These are phyloP conservation scores for Serendipita sp. DNA, from an alignment of 768 basidiomycete genomes.

Conservation along the genomic window DNA sequence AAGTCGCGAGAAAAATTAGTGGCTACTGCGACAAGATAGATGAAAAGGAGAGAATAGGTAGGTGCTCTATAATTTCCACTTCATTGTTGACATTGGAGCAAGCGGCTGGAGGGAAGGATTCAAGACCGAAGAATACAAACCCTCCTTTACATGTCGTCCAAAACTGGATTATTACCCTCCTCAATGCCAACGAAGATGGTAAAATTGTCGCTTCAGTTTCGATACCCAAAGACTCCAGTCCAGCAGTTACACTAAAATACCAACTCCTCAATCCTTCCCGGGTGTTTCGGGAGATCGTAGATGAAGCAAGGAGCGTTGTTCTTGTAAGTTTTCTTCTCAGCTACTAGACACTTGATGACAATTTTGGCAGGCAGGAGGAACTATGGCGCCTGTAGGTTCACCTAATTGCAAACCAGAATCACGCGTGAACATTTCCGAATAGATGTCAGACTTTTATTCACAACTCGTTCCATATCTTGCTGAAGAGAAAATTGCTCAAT, in stretches of 20 bases:
- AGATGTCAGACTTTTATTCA: slow-evolving; percentile 69
- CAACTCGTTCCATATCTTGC: slow-evolving; percentile 65
- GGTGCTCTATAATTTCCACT: neutral
- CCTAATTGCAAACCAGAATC: neutral
- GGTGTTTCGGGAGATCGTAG: slow-evolving; percentile 69
- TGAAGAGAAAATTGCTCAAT: slow-evolving; percentile 45
- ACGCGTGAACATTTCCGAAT: slow-evolving; percentile 20
- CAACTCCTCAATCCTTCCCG: slow-evolving; percentile 86
- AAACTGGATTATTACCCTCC: slow-evolving; percentile 61
- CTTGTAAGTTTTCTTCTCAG: slow-evolving; percentile 21
- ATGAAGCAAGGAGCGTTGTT: slow-evolving; percentile 67
- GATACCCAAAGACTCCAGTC: neutral
- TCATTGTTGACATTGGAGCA: neutral
- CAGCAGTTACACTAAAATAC: slow-evolving; percentile 58
- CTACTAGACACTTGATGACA: neutral
- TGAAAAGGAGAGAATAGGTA: slow-evolving; percentile 27
- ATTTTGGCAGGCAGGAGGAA: slow-evolving; percentile 61
- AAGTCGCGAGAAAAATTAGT: slow-evolving; percentile 67
- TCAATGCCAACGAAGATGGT: slow-evolving; percentile 52
- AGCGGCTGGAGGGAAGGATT: slow-evolving; percentile 19
- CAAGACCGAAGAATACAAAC: slow-evolving; percentile 22
- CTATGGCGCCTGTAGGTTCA: slow-evolving; percentile 85
- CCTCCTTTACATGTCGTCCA: slow-evolving; percentile 73
- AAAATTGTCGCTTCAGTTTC: neutral
- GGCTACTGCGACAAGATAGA: slow-evolving; percentile 57